Conservation (phyloP, 2,329 filamentous ascomycete genomes). For the Fusarium solani-melongenae region DNA sequence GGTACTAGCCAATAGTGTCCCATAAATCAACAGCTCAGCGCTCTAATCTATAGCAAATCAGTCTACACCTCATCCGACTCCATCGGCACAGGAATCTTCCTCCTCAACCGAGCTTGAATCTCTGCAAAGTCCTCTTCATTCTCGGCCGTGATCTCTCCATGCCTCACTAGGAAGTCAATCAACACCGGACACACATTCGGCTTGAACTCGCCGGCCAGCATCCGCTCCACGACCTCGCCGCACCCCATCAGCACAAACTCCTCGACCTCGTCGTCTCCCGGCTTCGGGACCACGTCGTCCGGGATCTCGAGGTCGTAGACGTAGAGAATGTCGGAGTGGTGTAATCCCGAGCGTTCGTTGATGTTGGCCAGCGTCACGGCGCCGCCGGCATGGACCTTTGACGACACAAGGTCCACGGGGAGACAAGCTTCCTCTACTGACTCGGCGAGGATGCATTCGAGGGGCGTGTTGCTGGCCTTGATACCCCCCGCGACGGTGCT, state of each 20-base stretch:
- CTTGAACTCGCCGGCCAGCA: constrained; percentile 81
- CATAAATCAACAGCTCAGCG: neutral
- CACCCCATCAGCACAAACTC: constrained; percentile 77
- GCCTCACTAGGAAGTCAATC: constrained; percentile 84
- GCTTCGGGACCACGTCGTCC: constrained; percentile 67
- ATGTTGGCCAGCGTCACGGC: constrained; percentile 51
- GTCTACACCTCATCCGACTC: constrained; percentile 31
- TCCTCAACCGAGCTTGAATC: constrained; percentile 63
- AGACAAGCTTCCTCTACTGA: constrained; percentile 75
- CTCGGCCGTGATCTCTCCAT: constrained; percentile 78
- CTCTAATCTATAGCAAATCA: neutral
- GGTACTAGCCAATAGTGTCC: neutral
- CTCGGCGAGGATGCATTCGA: constrained; percentile 77
- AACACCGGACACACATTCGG: constrained; percentile 83
- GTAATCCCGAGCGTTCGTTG: constrained; percentile 40
- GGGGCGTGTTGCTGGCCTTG: constrained; percentile 72
- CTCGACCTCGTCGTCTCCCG: constrained; percentile 82
- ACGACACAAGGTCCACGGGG: constrained; percentile 41
- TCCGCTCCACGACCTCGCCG: constrained; percentile 66
- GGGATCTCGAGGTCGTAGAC: constrained; percentile 80
- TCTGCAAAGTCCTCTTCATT: constrained; percentile 79
- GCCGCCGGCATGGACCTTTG: constrained; percentile 42
- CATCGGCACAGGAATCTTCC: constrained; percentile 56
- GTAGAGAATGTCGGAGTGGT: constrained; percentile 63
- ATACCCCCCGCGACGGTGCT: constrained; percentile 85